Base-by-base conservation (phyloP, 495 filamentous ascomycete species). In the Penicillium herquei region DNA sequence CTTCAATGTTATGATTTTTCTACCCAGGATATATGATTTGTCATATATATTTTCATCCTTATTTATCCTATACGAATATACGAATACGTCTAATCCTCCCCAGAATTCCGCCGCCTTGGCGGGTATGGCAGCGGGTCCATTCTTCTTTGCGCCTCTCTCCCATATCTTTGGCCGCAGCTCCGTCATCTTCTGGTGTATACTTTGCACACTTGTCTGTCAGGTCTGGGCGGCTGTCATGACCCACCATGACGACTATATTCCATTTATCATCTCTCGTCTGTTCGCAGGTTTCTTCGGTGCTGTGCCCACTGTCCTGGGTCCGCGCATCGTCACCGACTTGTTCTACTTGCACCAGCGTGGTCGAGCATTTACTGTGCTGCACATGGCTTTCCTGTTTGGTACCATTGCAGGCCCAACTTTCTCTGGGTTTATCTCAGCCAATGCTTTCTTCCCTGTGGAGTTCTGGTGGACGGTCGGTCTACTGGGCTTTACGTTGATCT, bases 381-480 rank as follows among this genome's bases (percentile, higher is more conserved):
- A 78, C 31, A 68, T 78, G 55, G 52, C 64, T 0, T 66, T 78
- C 16, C 54, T 73, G 12, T 71, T 79, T 34, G 78, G 72, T 7
- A 73, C 68, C 1, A 66, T 75, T 3, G 72, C 66, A 0, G 76
- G 70, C 4, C 72, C 74, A 7, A 78, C 77, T 0, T 70, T 81
- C 41, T 71, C 69, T 0, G 79, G 73, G 4, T 81, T 80, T 46
- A 73, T 81, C 51, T 69, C 73, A 0, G 63, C 69, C 0, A 57
- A 67, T n/a, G 59, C 56, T 0, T 70, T 70, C 13, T 82, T 77
- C 70, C 67, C 70, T 0, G 62, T 74, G 7, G 70, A 74, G 51
- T 81, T 78, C 62, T 83, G 80, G 78, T 82, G 78, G 78, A 75
- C 73, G 0, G 64, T 81, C 1, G 75, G 67, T 8, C 52, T 76